Evolutionary conservation across 768 basidiomycete genomes (phyloP).

Genomic region (Rhizopogon sp.): DNA sequence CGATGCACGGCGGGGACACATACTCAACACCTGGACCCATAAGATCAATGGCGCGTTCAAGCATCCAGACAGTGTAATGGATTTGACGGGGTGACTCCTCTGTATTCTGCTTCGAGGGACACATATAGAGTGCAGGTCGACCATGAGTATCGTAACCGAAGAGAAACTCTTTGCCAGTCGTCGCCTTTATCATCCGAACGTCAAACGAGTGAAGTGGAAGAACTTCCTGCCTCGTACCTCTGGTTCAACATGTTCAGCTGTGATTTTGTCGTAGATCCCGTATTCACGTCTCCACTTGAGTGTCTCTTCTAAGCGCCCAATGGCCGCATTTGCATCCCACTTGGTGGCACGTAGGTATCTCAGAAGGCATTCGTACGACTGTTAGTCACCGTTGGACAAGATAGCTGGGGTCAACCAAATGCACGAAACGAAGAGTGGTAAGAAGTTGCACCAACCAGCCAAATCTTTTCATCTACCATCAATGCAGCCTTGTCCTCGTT

Average conservation of each 20-base stretch:
- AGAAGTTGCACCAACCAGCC: constrained; percentile 47
- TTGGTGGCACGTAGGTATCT: constrained; percentile 79
- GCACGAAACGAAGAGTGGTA: background rate
- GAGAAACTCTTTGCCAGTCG: constrained; percentile 78
- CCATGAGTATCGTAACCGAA: constrained; percentile 70
- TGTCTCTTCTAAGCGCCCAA: constrained; percentile 66
- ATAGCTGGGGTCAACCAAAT: background rate
- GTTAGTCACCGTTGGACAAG: constrained; percentile 3
- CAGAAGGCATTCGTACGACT: constrained; percentile 67
- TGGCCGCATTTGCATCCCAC: constrained; percentile 56
- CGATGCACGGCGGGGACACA: constrained; percentile 15
- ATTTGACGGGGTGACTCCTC: constrained; percentile 63
- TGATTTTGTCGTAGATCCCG: constrained; percentile 61
- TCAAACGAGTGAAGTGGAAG: background rate
- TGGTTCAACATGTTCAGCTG: constrained; percentile 59
- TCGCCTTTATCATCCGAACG: constrained; percentile 35
- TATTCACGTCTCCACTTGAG: constrained; percentile 79
- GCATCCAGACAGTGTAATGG: constrained; percentile 67
- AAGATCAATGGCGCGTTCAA: constrained; percentile 73
- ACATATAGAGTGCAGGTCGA: constrained; percentile 67
- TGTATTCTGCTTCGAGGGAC: constrained; percentile 73
- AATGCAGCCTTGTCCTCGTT: constrained; percentile 39
- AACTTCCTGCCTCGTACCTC: constrained; percentile 45
- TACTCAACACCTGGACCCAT: constrained; percentile 83
- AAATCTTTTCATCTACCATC: constrained; percentile 67